Conservation (phyloP, 257 asterid species). For the Fraxinus quadrangulata region DNA sequence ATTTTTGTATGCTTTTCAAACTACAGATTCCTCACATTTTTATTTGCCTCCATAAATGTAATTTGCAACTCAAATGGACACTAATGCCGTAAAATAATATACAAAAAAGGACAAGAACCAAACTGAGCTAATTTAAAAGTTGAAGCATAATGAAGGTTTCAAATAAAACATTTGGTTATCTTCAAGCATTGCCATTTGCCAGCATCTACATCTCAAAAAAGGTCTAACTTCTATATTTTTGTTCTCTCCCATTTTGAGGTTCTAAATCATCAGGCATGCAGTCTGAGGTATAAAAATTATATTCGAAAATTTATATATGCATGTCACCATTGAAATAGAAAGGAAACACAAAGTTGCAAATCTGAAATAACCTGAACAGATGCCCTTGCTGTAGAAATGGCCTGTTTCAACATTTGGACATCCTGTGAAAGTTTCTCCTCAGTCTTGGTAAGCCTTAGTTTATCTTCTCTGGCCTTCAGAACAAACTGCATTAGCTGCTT, state of each 20-base stretch:
- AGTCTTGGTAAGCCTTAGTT: slow-evolving; percentile 38
- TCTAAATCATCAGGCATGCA: not conserved
- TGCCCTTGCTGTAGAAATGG: slow-evolving; percentile 39
- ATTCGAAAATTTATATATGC: not conserved
- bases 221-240: not conserved
- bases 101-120: not conserved
- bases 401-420: slow-evolving; percentile 36
- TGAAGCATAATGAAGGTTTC: not conserved
- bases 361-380: slow-evolving; percentile 43
- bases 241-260: not conserved
- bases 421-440: slow-evolving; percentile 44
- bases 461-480: slow-evolving; percentile 37
- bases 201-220: not conserved
- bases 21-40: not conserved
- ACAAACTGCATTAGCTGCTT: slow-evolving; percentile 36
- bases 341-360: not conserved
- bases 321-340: not conserved
- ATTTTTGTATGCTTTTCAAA: not conserved
- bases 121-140: not conserved
- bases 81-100: not conserved
- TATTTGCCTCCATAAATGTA: not conserved
- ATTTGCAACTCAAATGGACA: not conserved
- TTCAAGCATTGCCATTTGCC: not conserved
- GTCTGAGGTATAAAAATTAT: not conserved
- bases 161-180: not conserved